A percentile compares a stretch with the other conserved stretches of the same genome.
These are phyloP conservation scores for Pyrenopolyporus hunteri DNA, from an alignment of 495 filamentous ascomycete genomes.

Conservation along the genomic window DNA sequence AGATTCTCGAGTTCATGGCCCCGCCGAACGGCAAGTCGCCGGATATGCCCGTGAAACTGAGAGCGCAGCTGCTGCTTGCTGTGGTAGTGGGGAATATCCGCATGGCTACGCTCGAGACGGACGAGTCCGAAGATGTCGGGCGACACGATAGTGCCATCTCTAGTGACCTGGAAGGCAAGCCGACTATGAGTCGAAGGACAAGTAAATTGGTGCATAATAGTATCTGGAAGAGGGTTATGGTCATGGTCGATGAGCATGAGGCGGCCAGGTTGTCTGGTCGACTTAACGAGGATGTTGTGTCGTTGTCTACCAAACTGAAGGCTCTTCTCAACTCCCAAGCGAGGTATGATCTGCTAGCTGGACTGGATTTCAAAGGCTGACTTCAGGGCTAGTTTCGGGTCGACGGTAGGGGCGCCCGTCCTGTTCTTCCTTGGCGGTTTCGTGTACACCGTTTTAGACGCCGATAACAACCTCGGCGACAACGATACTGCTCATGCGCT, in stretches of 20 bases:
- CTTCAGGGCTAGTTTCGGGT: constrained; percentile 46
- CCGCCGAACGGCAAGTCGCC: constrained; percentile 20
- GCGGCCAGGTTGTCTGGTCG: background rate
- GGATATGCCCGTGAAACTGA: constrained; percentile 27
- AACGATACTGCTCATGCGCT: constrained; percentile 51
- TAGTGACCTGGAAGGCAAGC: constrained; percentile 14
- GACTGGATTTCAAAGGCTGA: constrained; percentile 1
- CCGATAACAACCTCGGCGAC: constrained; percentile 45
- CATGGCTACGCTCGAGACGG: constrained; percentile 38
- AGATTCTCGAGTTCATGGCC: constrained; percentile 38
- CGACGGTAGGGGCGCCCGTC: constrained; percentile 54
- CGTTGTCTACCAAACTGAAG: constrained; percentile 39
- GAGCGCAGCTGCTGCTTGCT: constrained; percentile 39
- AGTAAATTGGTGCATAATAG: constrained; percentile 37
- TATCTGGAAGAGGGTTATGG: constrained; percentile 38
- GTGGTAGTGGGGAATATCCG: constrained; percentile 46
- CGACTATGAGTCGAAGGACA: background rate
- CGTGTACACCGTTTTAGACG: constrained; percentile 48
- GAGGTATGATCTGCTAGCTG: constrained; percentile 21
- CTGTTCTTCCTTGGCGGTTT: constrained; percentile 56
- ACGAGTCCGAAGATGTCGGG: constrained; percentile 2
- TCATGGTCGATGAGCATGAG: constrained; percentile 38
- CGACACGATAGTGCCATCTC: constrained; percentile 13
- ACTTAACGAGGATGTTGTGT: constrained; percentile 11
- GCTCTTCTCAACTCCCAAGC: constrained; percentile 39